These are phyloP conservation scores for Haemoproteus tartakovskyi DNA, from an alignment of 169 alveolate genomes.

Conservation along the genomic window DNA sequence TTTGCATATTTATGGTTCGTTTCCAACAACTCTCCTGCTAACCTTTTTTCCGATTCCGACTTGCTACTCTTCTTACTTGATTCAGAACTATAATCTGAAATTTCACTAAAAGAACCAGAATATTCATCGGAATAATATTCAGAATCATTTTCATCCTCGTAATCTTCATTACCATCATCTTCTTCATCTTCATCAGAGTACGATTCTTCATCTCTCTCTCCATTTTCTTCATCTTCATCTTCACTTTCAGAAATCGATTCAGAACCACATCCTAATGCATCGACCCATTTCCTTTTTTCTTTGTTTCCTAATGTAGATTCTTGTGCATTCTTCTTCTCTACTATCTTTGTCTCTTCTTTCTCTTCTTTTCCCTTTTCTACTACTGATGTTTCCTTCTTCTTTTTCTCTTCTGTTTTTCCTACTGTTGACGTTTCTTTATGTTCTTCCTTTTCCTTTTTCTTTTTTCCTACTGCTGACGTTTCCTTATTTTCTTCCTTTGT, in stretches of 20 bases:
- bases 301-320: no score
- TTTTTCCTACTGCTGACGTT: neutral
- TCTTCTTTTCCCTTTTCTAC: neutral
- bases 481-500: neutral
- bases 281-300: no score
- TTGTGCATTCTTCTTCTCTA: no score
- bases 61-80: conserved; percentile 46
- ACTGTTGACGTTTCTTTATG: no score
- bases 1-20: conserved; percentile 51
- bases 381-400: neutral
- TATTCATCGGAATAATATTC: conserved; percentile 2
- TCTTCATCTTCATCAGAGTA: neutral
- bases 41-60: conserved; percentile 25
- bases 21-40: conserved; percentile 17
- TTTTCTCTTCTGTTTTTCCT: no score
- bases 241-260: no score
- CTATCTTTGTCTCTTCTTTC: no score
- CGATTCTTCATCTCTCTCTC: neutral
- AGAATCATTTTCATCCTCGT: neutral
- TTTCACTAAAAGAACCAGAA: conserved; percentile 8
- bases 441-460: neutral
- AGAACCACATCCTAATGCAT: no score
- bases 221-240: no score
- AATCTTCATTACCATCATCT: conserved; percentile 1
- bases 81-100: conserved; percentile 13